A percentile compares a stretch with the other conserved stretches of the same genome.
phyloP scores from a whole-genome alignment of 2,329 filamentous ascomycete species.

The Fusarium sp. region DNA sequence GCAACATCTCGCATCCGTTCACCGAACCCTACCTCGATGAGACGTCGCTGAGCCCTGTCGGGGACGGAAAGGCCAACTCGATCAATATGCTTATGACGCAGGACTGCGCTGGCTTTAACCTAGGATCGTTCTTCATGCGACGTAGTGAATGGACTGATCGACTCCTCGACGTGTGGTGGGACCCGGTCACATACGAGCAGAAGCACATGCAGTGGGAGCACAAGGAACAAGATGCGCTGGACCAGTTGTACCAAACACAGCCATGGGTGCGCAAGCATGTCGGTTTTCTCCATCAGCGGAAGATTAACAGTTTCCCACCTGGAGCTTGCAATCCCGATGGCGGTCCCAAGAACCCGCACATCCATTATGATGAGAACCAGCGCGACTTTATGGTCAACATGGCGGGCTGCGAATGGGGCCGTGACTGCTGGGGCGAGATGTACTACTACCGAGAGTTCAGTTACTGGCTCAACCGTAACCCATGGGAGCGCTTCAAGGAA shows the following conservation, averaged over 20 bases:
- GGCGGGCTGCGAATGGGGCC: slow-evolving; percentile 96
- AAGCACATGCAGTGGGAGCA: slow-evolving; percentile 99
- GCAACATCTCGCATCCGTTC: slow-evolving; percentile 90
- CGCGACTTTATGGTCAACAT: slow-evolving; percentile 97
- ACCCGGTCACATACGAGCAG: slow-evolving; percentile 96
- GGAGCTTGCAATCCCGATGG: slow-evolving; percentile 84
- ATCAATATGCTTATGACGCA: slow-evolving; percentile 91
- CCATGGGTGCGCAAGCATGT: slow-evolving; percentile 92
- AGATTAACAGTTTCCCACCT: slow-evolving; percentile 92
- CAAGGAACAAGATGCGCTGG: slow-evolving; percentile 96
- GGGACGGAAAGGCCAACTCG: slow-evolving; percentile 80
- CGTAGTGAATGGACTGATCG: slow-evolving; percentile 91
- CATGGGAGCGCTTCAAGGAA: slow-evolving; percentile 82
- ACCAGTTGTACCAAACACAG: slow-evolving; percentile 90
- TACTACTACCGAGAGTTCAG: slow-evolving; percentile 93
- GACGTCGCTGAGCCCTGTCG: slow-evolving; percentile 75
- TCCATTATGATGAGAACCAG: slow-evolving; percentile 88
- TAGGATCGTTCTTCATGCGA: slow-evolving; percentile 93
- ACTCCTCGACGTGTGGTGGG: slow-evolving; percentile 97
- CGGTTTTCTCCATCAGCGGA: slow-evolving; percentile 89
- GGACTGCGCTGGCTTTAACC: slow-evolving; percentile 95
- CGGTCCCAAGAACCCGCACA: slow-evolving; percentile 73
- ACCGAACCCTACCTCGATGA: slow-evolving; percentile 80
- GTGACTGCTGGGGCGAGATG: slow-evolving; percentile 98
- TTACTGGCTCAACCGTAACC: slow-evolving; percentile 85